Evolutionary conservation across 2,329 filamentous ascomycete genomes (phyloP).

Genomic region (Thelonectria olida): DNA sequence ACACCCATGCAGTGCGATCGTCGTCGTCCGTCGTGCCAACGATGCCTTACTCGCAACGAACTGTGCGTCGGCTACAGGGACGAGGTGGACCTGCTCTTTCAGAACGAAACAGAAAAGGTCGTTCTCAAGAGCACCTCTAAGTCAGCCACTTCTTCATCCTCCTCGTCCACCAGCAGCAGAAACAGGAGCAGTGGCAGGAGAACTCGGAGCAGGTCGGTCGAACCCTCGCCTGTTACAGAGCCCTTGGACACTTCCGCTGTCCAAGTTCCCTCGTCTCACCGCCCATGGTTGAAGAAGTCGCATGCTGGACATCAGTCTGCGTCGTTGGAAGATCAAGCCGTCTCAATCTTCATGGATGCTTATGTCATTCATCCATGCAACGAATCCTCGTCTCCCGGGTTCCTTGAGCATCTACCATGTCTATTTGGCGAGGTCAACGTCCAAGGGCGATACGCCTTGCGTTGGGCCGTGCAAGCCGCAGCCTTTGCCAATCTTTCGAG

Average conservation of each 20-base stretch:
- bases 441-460: slow-evolving; percentile 47
- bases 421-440: slow-evolving; percentile 51
- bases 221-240: slow-evolving; percentile 8
- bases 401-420: slow-evolving; percentile 49
- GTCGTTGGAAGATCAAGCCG: slow-evolving; percentile 40
- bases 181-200: no score
- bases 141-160: slow-evolving; percentile 16
- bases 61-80: slow-evolving; percentile 51
- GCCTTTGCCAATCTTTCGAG: slow-evolving; percentile 46
- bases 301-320: neutral
- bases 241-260: neutral
- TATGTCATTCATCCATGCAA: slow-evolving; percentile 50
- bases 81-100: slow-evolving; percentile 48
- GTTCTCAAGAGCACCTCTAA: slow-evolving; percentile 27
- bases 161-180: slow-evolving; percentile 7
- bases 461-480: slow-evolving; percentile 50
- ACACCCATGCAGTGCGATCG: slow-evolving; percentile 42
- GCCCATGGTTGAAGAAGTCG: slow-evolving; percentile 38
- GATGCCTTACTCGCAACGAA: slow-evolving; percentile 49
- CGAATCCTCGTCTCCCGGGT: slow-evolving; percentile 47
- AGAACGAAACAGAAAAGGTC: slow-evolving; percentile 46
- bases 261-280: slow-evolving; percentile 4
- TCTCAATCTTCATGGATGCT: slow-evolving; percentile 48
- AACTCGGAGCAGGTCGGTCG: slow-evolving; percentile 28
- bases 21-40: slow-evolving; percentile 46